Base-by-base conservation (phyloP, 345 rosid species). In the Corchorus olitorius region DNA sequence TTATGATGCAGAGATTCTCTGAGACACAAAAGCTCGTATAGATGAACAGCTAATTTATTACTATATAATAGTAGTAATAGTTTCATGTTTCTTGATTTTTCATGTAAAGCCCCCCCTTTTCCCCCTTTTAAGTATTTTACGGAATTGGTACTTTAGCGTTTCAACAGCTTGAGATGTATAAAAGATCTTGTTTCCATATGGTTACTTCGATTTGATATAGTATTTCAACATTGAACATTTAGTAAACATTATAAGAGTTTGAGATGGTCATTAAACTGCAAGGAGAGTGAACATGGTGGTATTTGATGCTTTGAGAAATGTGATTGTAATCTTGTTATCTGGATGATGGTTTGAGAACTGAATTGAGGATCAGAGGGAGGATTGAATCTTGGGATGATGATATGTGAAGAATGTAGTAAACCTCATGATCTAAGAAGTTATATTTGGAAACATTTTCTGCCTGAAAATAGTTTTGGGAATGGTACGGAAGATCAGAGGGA, bases 241-340 rank as follows among this genome's bases (percentile, higher is more conserved):
- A 27, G 64, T 27, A 15, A 27, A 7, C 20, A 10, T n/a, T 65
- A 65, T 0, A 6, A 11, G 22, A 11, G 34, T 41, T n/a, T 41
- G 46, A 27, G 33, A 60, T 60, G 5, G 39, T 27, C 39, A 6
- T 69, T 69, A 49, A 49, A 50, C 20, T 33, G 33, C 43, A 3
- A 35, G 20, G 59, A 50, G 27, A 14, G 55, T 68, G 8, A 68
- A 35, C 41, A 27, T 15, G 58, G 1, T 48, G 72, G 20, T 19
- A 27, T 68, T 68, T 68, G 71, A 45, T 66, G 34, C 53, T 45
- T 66, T 10, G n/a, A 19, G 71, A 67, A 46, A 20, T 61, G 13
- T 61, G 48, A 64, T 64, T 22, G 48, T 68, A 48, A 67, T 67
- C 5, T 65, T 65, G 34, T 65, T 13, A 14, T 19, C 34, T 66